Conservation (phyloP, 1,284 basidiomycete species). For the Entoloma clypeatum region DNA sequence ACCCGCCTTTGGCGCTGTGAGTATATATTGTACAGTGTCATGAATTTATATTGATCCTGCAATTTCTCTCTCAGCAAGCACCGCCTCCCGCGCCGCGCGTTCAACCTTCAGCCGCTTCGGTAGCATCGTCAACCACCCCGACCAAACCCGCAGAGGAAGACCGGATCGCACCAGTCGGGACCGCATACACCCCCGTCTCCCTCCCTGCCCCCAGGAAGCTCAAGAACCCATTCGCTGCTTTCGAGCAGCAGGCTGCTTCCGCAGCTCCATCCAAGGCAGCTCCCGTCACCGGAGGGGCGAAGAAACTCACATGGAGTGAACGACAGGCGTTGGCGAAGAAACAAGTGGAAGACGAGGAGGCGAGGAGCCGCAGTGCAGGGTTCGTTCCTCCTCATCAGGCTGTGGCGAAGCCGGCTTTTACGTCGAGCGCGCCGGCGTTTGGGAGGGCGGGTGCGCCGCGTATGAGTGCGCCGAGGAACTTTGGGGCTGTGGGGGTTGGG, state of each 20-base stretch:
- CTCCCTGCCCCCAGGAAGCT: conserved; percentile 83
- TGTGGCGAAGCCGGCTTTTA: conserved; percentile 31
- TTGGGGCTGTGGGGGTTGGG: conserved; percentile 34
- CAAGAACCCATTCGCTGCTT: conserved; percentile 74
- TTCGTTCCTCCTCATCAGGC: conserved; percentile 37
- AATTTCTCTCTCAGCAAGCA: too few species aligned
- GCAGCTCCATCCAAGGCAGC: conserved; percentile 19
- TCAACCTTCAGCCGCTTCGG: conserved; percentile 36
- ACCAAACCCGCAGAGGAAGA: conserved; percentile 75
- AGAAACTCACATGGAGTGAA: conserved; percentile 90
- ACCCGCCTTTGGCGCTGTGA: too few species aligned
- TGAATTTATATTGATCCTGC: too few species aligned
- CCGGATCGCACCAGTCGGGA: conserved; percentile 79
- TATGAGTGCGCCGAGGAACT: conserved; percentile 33
- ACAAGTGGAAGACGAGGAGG: conserved; percentile 79
- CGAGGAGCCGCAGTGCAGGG: conserved; percentile 58
- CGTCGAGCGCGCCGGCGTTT: conserved; percentile 38
- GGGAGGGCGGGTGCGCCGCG: conserved; percentile 34
- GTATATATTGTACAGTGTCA: too few species aligned
- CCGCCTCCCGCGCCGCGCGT: conserved; percentile 18
- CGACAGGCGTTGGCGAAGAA: conserved; percentile 85
- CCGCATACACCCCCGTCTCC: conserved; percentile 83
- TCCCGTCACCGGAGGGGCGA: conserved; percentile 36
- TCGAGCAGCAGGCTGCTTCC: conserved; percentile 42
- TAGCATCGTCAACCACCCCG: conserved; percentile 44